Evolutionary conservation across 2,329 filamentous ascomycete species (phyloP).

Genomic region (Cercospora sp.): DNA sequence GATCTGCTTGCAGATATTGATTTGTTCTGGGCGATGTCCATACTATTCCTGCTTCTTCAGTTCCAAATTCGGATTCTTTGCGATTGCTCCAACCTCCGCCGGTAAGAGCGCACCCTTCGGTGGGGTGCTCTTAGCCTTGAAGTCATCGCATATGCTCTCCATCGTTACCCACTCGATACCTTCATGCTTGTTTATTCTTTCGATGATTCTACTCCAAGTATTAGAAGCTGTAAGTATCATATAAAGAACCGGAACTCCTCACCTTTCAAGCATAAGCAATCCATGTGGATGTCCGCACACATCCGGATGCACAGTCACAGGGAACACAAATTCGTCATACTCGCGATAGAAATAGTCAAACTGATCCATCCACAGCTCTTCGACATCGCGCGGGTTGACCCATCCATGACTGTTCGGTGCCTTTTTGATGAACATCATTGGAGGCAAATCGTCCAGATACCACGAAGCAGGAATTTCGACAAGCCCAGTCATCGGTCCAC

Average conservation of each 20-base stretch:
- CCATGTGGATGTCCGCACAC: constrained; percentile 71
- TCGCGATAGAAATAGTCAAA: constrained; percentile 76
- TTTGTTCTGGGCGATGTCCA: background rate
- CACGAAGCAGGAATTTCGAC: constrained; percentile 67
- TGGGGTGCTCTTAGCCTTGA: constrained; percentile 65
- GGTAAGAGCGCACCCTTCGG: constrained; percentile 63
- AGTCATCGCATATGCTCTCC: constrained; percentile 71
- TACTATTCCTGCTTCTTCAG: constrained; percentile 34
- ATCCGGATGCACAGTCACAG: constrained; percentile 75
- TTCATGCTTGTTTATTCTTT: constrained; percentile 65
- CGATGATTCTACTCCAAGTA: constrained; percentile 53
- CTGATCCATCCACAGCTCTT: constrained; percentile 66
- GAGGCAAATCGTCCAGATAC: constrained; percentile 61
- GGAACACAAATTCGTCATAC: constrained; percentile 75
- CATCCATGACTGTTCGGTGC: constrained; percentile 65
- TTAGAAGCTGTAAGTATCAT: background rate
- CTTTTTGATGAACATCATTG: constrained; percentile 73
- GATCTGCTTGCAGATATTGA: background rate
- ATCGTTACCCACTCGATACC: constrained; percentile 69
- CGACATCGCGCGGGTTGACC: constrained; percentile 58
- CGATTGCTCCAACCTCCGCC: constrained; percentile 55
- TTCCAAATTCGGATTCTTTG: constrained; percentile 46
- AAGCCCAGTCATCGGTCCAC: constrained; percentile 61
- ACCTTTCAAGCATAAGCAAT: constrained; percentile 71
- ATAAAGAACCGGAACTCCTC: constrained; percentile 18